phyloP scores from a whole-genome alignment of 331 rosid genomes.

The Acacia concinna region DNA sequence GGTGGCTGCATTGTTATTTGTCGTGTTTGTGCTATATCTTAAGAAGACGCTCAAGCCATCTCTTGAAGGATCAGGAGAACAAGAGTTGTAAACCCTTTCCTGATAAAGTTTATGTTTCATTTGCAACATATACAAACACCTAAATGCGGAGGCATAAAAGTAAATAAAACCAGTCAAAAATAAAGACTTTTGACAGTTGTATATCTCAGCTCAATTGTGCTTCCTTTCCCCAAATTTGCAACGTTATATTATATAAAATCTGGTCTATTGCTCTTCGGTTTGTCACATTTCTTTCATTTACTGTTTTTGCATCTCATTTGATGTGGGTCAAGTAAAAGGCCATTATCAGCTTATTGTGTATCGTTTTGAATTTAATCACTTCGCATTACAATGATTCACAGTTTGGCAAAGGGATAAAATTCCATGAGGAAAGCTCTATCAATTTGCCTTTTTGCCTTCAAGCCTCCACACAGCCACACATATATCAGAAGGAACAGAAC shows the following conservation, averaged over 20 bases:
- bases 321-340: not conserved
- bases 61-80: conserved; percentile 18
- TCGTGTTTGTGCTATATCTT: conserved; percentile 31
- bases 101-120: not conserved
- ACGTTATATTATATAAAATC: not conserved
- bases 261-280: not conserved
- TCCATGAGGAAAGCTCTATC: too few relatives aligned
- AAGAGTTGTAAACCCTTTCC: conserved; percentile 24
- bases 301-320: not conserved
- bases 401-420: too few relatives aligned
- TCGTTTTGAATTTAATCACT: too few relatives aligned
- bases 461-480: too few relatives aligned
- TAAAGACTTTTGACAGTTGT: conserved; percentile 15
- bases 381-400: too few relatives aligned
- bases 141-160: not conserved
- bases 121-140: not conserved
- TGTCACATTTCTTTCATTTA: not conserved
- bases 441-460: too few relatives aligned
- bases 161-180: conserved; percentile 16
- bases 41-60: conserved; percentile 23
- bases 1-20: conserved; percentile 12
- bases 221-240: not conserved
- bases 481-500: too few relatives aligned
- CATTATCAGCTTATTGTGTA: not conserved
- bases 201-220: not conserved